These are phyloP conservation scores for Alternaria burnsii DNA, from an alignment of 2,329 filamentous ascomycete genomes.

Conservation along the genomic window DNA sequence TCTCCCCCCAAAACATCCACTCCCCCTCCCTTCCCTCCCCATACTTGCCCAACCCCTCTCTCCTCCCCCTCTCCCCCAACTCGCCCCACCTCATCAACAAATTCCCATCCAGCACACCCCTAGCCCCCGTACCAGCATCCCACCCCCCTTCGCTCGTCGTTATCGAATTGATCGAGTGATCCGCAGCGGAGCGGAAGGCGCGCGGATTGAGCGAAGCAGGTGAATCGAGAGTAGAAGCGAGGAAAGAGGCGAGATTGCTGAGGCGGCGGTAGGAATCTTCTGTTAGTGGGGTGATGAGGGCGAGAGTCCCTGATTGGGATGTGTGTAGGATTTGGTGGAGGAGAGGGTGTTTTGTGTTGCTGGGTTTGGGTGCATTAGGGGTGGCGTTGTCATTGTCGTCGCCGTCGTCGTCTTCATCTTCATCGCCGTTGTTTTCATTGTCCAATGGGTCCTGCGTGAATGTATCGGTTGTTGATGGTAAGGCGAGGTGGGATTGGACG, in stretches of 20 bases:
- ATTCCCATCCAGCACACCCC: constrained; percentile 80
- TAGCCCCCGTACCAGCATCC: constrained; percentile 56
- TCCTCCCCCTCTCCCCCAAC: constrained; percentile 73
- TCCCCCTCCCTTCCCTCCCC: constrained; percentile 70
- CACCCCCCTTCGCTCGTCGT: constrained; percentile 46
- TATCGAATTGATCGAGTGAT: neutral
- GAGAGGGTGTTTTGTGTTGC: neutral
- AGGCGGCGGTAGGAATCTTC: constrained; percentile 86
- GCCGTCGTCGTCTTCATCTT: neutral
- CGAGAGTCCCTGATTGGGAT: constrained; percentile 73
- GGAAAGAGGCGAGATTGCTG: constrained; percentile 79
- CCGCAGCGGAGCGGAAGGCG: constrained; percentile 70
- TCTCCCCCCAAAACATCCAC: constrained; percentile 73
- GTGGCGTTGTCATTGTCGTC: neutral
- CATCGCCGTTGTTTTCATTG: neutral
- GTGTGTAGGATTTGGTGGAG: constrained; percentile 47
- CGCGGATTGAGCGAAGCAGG: constrained; percentile 84
- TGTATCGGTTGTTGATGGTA: constrained; percentile 48
- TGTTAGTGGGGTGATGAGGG: constrained; percentile 77
- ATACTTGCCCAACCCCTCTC: constrained; percentile 77
- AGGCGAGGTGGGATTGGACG: constrained; percentile 70
- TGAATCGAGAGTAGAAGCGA: constrained; percentile 76
- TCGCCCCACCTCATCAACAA: constrained; percentile 79
- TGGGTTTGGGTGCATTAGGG: neutral
- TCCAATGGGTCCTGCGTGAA: constrained; percentile 24